Percentiles rank a stretch among this genome's conserved stretches.
Evolutionary conservation across 495 filamentous ascomycete genomes (phyloP).

Genomic region (Xylaria castorea): DNA sequence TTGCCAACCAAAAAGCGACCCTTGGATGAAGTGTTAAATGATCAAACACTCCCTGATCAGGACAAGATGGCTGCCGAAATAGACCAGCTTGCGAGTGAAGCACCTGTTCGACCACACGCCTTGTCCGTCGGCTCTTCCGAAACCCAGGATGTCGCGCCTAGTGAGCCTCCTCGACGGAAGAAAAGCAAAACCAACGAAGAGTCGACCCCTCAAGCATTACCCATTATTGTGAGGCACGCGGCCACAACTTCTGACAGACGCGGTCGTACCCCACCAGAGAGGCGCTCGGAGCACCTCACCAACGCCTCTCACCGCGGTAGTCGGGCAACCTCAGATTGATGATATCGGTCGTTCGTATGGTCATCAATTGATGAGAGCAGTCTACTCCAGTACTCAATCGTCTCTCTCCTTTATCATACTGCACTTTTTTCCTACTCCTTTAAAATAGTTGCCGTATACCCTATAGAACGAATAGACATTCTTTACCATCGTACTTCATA

Average conservation of each 20-base stretch:
- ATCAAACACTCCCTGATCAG: conserved; percentile 13
- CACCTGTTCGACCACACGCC: neutral
- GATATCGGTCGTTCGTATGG: neutral
- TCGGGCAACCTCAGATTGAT: neutral
- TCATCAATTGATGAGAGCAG: neutral
- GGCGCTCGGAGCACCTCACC: neutral
- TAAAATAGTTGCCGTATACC: conserved; percentile 14
- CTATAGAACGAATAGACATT: conserved; percentile 20
- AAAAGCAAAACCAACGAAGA: neutral
- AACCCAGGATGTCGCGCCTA: neutral
- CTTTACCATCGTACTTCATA: neutral
- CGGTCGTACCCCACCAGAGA: neutral
- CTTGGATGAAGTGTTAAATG: conserved; percentile 10
- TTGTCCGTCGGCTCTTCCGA: neutral
- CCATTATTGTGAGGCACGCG: neutral
- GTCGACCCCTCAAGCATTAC: neutral
- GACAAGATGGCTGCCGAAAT: conserved; percentile 27
- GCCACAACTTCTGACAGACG: neutral
- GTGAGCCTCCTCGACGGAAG: neutral
- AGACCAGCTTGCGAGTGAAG: conserved; percentile 15
- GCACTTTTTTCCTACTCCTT: neutral
- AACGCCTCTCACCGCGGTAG: neutral
- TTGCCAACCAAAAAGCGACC: conserved; percentile 13
- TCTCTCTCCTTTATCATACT: conserved; percentile 6
- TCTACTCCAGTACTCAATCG: neutral